Base-by-base conservation (phyloP, 2,329 filamentous ascomycete species). In the Monilinia vaccinii-corymbosi region DNA sequence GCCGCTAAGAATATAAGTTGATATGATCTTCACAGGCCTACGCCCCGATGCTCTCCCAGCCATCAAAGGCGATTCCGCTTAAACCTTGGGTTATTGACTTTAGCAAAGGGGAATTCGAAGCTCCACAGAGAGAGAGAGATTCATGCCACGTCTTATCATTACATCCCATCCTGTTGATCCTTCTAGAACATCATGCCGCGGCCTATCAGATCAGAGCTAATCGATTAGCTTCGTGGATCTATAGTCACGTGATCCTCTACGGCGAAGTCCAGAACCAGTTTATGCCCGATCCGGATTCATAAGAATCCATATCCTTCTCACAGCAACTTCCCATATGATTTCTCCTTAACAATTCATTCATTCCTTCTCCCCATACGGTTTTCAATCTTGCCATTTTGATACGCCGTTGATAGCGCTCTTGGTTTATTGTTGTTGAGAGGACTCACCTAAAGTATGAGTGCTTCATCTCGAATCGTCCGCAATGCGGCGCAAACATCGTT, bases 401-500 rank as follows among this genome's bases (percentile, higher is more conserved):
- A 52, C 21, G 47, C 42, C 21, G 11, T 60, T 55, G 32, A 60
- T 42, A 55, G 32, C n/a, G 36, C 50, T 52, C 23, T 23, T 46
- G 45, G 32, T 49, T 47, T 13, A 55, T 55, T 23, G 25, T 48
- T 40, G 14, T 36, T 21, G 10, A 56, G 45, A 36, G 38, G 28
- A 49, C 42, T 57, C 46, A 34, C 58, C 51, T 56, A 32, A 34
- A 45, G 18, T 38, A 73, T 73, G 71, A 73, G 71, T 62, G 66
- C 69, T 65, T 71, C 71, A 56, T 69, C 71, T 32, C 70, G 70
- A 67, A 61, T 73, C 42, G 70, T 72, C 65, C 71, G 70, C 63
- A 70, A 63, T 66, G 71, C 71, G 62, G 68, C 68, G 61, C 71
- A 70, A 66, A 64, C 64, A 53, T 66, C 71, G 31, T 65, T 72